phyloP scores from a whole-genome alignment of 208 protist species.

The Crithidia acanthocephali region DNA sequence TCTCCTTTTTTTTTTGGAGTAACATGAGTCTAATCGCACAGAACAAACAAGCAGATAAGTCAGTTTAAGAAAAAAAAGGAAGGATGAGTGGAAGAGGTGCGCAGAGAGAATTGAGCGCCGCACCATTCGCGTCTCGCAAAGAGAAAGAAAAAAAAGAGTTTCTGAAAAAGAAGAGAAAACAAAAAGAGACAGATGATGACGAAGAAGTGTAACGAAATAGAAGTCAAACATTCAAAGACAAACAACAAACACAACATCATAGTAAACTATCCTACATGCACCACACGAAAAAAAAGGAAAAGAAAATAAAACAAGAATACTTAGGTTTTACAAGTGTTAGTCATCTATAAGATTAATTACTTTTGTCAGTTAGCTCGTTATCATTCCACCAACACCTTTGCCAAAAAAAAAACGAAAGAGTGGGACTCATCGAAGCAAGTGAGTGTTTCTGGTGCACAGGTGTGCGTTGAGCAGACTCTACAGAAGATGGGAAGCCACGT shows the following conservation, averaged over 20 bases:
- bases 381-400: no score
- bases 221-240: neutral
- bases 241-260: neutral
- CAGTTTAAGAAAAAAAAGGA: neutral
- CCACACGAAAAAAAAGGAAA: neutral
- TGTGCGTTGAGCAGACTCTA: no score
- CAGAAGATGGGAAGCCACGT: no score
- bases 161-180: conserved; percentile 10
- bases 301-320: neutral
- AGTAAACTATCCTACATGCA: no score
- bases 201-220: neutral
- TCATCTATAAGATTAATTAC: neutral
- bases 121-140: neutral
- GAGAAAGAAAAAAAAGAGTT: neutral
- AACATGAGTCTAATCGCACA: neutral
- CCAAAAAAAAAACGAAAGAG: no score
- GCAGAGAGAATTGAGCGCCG: neutral
- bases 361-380: no score
- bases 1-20: no score
- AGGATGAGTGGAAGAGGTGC: neutral
- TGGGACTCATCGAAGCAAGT: no score
- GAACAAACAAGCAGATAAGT: neutral
- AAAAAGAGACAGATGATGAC: conserved; percentile 4
- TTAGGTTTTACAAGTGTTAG: neutral
- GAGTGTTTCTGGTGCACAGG: no score